Base-by-base conservation (phyloP, 176 grass and related monocot species). In the Juncus inflexus region DNA sequence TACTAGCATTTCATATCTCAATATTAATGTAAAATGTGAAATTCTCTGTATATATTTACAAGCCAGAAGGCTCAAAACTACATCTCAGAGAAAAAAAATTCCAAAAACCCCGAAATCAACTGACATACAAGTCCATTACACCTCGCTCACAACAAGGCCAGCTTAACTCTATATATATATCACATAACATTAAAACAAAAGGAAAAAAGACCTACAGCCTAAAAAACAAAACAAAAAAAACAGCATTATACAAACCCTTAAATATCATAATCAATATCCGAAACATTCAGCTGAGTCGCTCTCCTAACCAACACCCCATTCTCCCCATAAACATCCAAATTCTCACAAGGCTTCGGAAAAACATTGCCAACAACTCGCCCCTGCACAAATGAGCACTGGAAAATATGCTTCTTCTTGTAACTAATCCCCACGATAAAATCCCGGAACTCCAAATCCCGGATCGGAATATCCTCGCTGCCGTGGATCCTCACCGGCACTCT, bases 391-490 rank as follows among this genome's bases (percentile, higher is more conserved):
- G 87, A 85, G 70, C 91, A 96, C 52, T 88, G 91, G 60, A 96
- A 96, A 61, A 96, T 88, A 56, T 83, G 84, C 79, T 96, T 96
- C 82, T 88, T 96, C 87, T 96, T 91, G 79, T 91, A 91, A 77
- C 80, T 91, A 74, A 91, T 83, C 60, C 87, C 87, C 15, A 96
- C 77, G 50, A 79, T 78, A 82, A 96, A 85, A 62, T 86, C 81
- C 37, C 67, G 76, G 56, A 96, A 91, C 67, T 69, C 84, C 37
- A 96, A 78, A 58, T 53, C 65, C 77, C 70, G 87, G 40, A 96
- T 83, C 11, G 84, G 87, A 65, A 96, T 91, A 42, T 68, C 66
- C n/a, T 85, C 80, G 45, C 87, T 96, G 37, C 91, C 91, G 70
- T 86, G 84, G 70, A 79, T 86, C 58, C 79, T 84, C 40, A 96